These are phyloP conservation scores for Didymella pinodella DNA, from an alignment of 2,329 filamentous ascomycete genomes.

Conservation along the genomic window DNA sequence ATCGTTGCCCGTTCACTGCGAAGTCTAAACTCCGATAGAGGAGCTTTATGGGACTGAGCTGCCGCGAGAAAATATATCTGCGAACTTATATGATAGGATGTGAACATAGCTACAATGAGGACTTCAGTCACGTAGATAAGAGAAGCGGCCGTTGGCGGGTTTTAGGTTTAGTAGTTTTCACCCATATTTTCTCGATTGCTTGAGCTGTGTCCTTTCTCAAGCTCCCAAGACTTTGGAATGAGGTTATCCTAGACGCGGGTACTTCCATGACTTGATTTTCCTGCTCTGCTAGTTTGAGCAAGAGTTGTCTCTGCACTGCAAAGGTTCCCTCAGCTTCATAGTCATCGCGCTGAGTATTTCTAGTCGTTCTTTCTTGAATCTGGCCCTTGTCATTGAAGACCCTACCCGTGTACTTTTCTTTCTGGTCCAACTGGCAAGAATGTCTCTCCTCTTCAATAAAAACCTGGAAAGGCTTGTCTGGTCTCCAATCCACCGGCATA, in stretches of 20 bases:
- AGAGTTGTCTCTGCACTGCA: slow-evolving; percentile 21
- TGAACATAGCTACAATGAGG: no score
- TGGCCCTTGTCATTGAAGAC: neutral
- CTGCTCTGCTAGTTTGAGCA: slow-evolving; percentile 25
- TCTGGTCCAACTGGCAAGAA: neutral
- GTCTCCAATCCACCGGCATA: slow-evolving; percentile 12
- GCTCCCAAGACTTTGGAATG: neutral
- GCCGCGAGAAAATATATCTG: no score
- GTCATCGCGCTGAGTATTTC: slow-evolving; percentile 5
- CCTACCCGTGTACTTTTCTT: neutral
- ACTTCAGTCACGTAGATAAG: no score
- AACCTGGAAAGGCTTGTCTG: slow-evolving; percentile 10
- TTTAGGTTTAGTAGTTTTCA: neutral
- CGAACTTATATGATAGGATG: no score
- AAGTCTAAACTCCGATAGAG: no score
- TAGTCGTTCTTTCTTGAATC: neutral
- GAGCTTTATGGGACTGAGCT: no score
- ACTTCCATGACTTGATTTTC: slow-evolving; percentile 22
- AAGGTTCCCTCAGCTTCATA: slow-evolving; percentile 20
- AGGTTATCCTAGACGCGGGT: neutral
- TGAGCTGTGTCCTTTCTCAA: neutral
- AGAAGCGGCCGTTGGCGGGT: neutral
- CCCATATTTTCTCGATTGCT: neutral
- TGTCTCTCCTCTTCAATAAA: neutral
- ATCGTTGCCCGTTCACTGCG: no score